phyloP scores from a whole-genome alignment of 106 monocot genomes.

The Xerophyta viscosa region DNA sequence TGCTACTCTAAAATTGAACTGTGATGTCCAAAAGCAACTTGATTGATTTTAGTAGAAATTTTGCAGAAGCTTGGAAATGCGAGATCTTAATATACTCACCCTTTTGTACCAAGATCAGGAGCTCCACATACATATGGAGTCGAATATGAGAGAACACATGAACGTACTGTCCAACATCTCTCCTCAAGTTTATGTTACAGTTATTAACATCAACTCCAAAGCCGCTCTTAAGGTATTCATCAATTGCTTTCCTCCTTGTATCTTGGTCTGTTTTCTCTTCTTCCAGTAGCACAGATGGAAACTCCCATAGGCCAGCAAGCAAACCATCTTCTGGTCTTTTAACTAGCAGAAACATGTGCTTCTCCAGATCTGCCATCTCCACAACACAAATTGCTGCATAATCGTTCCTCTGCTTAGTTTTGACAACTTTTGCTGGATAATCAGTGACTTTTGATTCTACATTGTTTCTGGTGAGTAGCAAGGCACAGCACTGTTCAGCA shows the following conservation, averaged over 20 bases:
- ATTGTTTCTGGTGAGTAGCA: constrained; percentile 41
- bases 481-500: constrained; percentile 58
- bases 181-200: constrained; percentile 33
- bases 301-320: constrained; percentile 97
- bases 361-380: constrained; percentile 31
- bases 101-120: constrained; percentile 53
- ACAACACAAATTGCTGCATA: constrained; percentile 90
- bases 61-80: too few species aligned
- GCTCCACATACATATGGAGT: constrained; percentile 78
- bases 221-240: constrained; percentile 49
- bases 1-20: too few species aligned
- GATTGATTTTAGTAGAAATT: too few species aligned
- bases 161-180: constrained; percentile 78
- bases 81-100: constrained; percentile 18
- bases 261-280: constrained; percentile 28
- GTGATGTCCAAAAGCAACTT: too few species aligned
- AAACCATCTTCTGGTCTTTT: constrained; percentile 86
- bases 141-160: constrained; percentile 91
- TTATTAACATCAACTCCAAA: constrained; percentile 36
- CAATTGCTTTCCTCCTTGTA: constrained; percentile 47
- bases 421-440: constrained; percentile 70
- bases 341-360: constrained; percentile 51
- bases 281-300: constrained; percentile 64
- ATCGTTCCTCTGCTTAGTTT: constrained; percentile 63
- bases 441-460: constrained; percentile 50